phyloP scores from a whole-genome alignment of 2,329 filamentous ascomycete genomes.

The Thyridium curvatum region DNA sequence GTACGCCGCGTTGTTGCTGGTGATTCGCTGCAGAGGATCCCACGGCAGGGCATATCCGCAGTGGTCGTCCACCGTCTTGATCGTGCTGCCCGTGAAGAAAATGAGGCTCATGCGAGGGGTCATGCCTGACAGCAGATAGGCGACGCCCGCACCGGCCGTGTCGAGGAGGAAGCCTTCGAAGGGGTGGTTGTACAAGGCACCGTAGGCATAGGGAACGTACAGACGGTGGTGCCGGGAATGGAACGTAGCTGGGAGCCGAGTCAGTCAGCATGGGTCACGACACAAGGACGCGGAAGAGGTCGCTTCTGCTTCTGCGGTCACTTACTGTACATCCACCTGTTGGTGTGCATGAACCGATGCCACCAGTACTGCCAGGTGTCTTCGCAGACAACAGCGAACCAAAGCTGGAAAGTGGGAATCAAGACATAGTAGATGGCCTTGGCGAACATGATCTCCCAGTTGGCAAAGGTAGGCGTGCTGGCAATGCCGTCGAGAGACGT shows the following conservation, averaged over 20 bases:
- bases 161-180: slow-evolving; percentile 92
- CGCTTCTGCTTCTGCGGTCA: too few species aligned
- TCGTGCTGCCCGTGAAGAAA: slow-evolving; percentile 82
- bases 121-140: slow-evolving; percentile 76
- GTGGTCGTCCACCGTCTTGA: slow-evolving; percentile 98
- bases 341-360: slow-evolving; percentile 94
- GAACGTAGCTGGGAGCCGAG: slow-evolving; percentile 22
- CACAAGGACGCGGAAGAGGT: too few species aligned
- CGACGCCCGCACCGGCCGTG: slow-evolving; percentile 78
- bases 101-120: slow-evolving; percentile 79
- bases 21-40: slow-evolving; percentile 88
- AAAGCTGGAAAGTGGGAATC: slow-evolving; percentile 73
- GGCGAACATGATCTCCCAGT: slow-evolving; percentile 73
- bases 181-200: slow-evolving; percentile 94
- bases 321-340: slow-evolving; percentile 94
- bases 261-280: too few species aligned
- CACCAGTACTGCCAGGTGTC: slow-evolving; percentile 99
- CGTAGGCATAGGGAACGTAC: slow-evolving; percentile 96
- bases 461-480: slow-evolving; percentile 63
- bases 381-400: slow-evolving; percentile 66
- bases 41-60: slow-evolving; percentile 94
- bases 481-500: slow-evolving; percentile 49
- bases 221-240: slow-evolving; percentile 94
- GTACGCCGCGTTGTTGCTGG: slow-evolving; percentile 91
- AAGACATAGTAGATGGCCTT: slow-evolving; percentile 73